These are phyloP conservation scores for Vitis riparia DNA, from an alignment of 164 flowering plant genomes.

Conservation along the genomic window DNA sequence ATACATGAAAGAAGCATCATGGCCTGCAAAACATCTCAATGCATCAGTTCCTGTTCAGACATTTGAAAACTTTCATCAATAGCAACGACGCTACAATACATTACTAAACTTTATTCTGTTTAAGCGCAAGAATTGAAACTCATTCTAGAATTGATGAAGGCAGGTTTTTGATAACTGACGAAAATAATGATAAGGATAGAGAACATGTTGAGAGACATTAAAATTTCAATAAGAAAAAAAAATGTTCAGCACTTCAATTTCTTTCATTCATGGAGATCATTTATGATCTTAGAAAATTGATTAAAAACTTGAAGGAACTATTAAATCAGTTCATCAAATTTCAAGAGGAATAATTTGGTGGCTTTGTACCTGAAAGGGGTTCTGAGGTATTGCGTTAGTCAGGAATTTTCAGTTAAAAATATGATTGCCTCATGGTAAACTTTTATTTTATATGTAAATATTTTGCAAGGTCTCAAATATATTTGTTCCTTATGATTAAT, in stretches of 20 bases:
- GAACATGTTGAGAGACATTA: too few relatives aligned
- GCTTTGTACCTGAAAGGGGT: neutral
- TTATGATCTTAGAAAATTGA: too few relatives aligned
- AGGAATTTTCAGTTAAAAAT: too few relatives aligned
- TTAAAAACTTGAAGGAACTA: too few relatives aligned
- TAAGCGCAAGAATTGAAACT: neutral
- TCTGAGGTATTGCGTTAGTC: neutral
- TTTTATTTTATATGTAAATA: too few relatives aligned
- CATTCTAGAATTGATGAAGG: neutral
- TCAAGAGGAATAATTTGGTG: neutral
- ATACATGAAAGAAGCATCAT: constrained; percentile 82
- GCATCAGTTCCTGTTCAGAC: neutral
- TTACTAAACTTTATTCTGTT: neutral
- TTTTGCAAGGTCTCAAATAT: too few relatives aligned
- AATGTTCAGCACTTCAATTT: too few relatives aligned
- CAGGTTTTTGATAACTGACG: neutral
- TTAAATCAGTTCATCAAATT: neutral
- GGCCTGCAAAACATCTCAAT: constrained; percentile 46
- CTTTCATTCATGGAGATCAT: neutral
- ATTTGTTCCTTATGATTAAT: too few relatives aligned
- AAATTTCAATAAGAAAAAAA: too few relatives aligned
- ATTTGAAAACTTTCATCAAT: neutral
- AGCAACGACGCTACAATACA: neutral
- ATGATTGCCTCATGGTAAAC: too few relatives aligned
- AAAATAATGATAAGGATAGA: neutral